A percentile compares a stretch with the other conserved stretches of the same genome.
These are phyloP conservation scores for Thalassiosira exigua DNA, from an alignment of 352 stramenopile species.

Conservation along the genomic window DNA sequence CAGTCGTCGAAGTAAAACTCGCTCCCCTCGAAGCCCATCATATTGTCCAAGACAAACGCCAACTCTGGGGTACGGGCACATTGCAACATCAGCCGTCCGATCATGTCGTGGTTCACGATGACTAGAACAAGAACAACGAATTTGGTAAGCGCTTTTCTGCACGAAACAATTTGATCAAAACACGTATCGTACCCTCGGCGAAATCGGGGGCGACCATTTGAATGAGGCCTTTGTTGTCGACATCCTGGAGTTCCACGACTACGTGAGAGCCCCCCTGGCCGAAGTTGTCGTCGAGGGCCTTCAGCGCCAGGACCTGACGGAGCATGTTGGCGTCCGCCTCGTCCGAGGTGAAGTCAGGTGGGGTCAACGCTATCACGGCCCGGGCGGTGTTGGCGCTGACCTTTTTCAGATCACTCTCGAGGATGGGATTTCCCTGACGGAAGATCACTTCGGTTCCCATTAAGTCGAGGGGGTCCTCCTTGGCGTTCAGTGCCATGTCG, in stretches of 20 bases:
- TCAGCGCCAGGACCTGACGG: slow-evolving; percentile 87
- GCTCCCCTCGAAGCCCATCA: slow-evolving; percentile 88
- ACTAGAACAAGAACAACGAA: too few species aligned
- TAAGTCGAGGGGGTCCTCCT: slow-evolving; percentile 81
- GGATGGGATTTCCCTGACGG: slow-evolving; percentile 85
- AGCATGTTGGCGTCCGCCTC: slow-evolving; percentile 87
- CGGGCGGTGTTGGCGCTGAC: slow-evolving; percentile 86
- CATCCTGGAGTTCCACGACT: slow-evolving; percentile 88
- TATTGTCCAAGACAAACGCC: slow-evolving; percentile 68
- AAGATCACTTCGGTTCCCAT: slow-evolving; percentile 87
- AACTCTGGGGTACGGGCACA: slow-evolving; percentile 87
- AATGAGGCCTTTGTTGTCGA: slow-evolving; percentile 89
- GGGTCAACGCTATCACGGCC: slow-evolving; percentile 88
- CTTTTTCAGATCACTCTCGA: slow-evolving; percentile 87
- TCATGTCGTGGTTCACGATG: slow-evolving; percentile 89
- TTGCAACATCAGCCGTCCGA: slow-evolving; percentile 89
- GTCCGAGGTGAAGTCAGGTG: slow-evolving; percentile 85
- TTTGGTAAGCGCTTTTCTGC: too few species aligned
- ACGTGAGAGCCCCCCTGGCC: slow-evolving; percentile 76
- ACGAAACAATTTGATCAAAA: too few species aligned
- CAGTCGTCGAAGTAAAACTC: slow-evolving; percentile 91
- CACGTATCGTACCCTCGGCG: too few species aligned
- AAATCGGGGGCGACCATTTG: slow-evolving; percentile 85
- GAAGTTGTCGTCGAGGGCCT: slow-evolving; percentile 74
- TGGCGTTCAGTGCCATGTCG: slow-evolving; percentile 46